phyloP scores from a whole-genome alignment of 805 yeast genomes.

The Tetrapisispora fleetii region DNA sequence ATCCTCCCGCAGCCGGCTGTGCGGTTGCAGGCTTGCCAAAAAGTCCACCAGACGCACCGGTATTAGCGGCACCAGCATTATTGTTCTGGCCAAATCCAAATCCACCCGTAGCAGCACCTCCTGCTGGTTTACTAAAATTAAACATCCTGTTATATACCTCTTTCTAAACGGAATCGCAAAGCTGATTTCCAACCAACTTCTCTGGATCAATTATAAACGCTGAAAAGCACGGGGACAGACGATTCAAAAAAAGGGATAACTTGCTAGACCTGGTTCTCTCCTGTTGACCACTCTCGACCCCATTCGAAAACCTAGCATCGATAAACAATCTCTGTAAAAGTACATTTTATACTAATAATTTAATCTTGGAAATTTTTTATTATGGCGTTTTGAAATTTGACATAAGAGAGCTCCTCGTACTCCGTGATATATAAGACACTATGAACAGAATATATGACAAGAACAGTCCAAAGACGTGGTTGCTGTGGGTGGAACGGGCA shows the following conservation, averaged over 20 bases:
- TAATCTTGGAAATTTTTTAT: neutral
- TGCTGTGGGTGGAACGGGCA: neutral
- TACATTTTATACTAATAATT: no score
- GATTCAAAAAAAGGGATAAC: neutral
- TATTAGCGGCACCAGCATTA: constrained; percentile 1
- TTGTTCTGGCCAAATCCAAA: constrained; percentile 14
- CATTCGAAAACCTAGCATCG: no score
- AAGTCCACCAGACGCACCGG: constrained; percentile 7
- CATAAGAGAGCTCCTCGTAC: neutral
- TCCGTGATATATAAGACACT: neutral
- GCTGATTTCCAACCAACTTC: neutral
- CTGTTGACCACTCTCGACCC: no score
- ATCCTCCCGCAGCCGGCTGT: constrained; percentile 9
- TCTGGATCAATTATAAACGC: no score
- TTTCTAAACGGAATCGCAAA: neutral
- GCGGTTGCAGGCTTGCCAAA: constrained; percentile 18
- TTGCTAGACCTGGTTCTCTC: neutral
- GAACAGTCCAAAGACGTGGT: neutral
- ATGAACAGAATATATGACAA: no score
- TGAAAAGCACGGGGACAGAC: neutral
- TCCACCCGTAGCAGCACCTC: constrained; percentile 1
- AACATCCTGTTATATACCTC: neutral
- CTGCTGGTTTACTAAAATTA: neutral
- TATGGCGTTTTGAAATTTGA: neutral
- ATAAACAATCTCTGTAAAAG: no score